Conservation (phyloP, 2,329 filamentous ascomycete genomes). For the Aureobasidium mangrovei region DNA sequence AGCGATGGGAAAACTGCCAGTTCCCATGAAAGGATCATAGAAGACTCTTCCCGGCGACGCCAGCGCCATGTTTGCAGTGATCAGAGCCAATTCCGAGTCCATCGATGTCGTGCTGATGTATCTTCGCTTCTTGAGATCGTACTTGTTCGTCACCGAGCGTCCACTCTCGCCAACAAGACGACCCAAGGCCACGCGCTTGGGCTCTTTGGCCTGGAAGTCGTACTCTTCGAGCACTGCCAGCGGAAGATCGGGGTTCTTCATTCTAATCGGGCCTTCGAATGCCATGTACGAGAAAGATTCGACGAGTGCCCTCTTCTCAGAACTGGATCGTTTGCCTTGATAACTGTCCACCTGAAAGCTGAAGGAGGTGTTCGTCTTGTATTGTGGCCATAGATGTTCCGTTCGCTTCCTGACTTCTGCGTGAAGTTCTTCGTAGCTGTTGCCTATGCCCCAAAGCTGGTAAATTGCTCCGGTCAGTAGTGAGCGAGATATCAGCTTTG, state of each 20-base stretch:
- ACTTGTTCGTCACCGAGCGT: conserved; percentile 59
- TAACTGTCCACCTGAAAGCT: conserved; percentile 80
- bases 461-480: conserved; percentile 77
- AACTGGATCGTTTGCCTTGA: conserved; percentile 58
- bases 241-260: conserved; percentile 63
- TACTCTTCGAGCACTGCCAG: conserved; percentile 83
- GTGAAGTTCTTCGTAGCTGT: conserved; percentile 60
- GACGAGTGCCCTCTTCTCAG: conserved; percentile 64
- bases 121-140: conserved; percentile 82
- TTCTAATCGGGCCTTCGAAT: conserved; percentile 68
- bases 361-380: conserved; percentile 56
- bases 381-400: conserved; percentile 56
- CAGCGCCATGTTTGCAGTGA: conserved; percentile 85
- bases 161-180: conserved; percentile 59
- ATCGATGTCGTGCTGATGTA: conserved; percentile 97
- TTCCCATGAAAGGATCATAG: conserved; percentile 93
- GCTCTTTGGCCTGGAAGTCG: conserved; percentile 43
- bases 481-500: conserved; percentile 63
- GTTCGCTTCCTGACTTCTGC: conserved; percentile 52
- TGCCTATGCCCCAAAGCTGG: conserved; percentile 76
- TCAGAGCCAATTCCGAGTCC: conserved; percentile 85
- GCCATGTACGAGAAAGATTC: conserved; percentile 70
- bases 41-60: conserved; percentile 76
- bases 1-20: conserved; percentile 83
- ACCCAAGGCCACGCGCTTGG: conserved; percentile 60